Evolutionary conservation across 345 rosid species (phyloP).

Genomic region (Mercurialis annua): DNA sequence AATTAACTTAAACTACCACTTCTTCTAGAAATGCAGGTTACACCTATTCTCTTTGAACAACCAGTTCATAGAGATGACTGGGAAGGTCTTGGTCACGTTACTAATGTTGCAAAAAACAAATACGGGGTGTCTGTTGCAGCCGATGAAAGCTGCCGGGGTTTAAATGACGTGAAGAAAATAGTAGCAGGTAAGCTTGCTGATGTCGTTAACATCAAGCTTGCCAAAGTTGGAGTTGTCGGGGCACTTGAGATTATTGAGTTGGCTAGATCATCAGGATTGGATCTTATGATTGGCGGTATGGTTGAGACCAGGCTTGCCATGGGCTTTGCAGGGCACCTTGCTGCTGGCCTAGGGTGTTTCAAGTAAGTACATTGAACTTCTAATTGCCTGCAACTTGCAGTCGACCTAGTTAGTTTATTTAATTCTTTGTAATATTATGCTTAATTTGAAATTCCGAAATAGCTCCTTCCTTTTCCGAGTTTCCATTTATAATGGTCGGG

Average conservation of each 20-base stretch:
- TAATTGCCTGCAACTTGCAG: neutral
- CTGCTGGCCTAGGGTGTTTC: slow-evolving; percentile 90
- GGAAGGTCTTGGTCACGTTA: slow-evolving; percentile 87
- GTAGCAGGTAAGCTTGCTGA: slow-evolving; percentile 52
- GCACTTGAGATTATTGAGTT: slow-evolving; percentile 72
- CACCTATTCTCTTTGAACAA: slow-evolving; percentile 87
- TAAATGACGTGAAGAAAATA: slow-evolving; percentile 69
- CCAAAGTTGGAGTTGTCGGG: slow-evolving; percentile 73
- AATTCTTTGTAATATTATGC: too few relatives aligned
- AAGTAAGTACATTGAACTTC: slow-evolving; percentile 38
- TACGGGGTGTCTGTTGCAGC: slow-evolving; percentile 87
- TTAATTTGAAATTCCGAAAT: too few relatives aligned
- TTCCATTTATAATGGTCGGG: neutral
- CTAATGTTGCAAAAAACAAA: slow-evolving; percentile 51
- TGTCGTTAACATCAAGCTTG: slow-evolving; percentile 83
- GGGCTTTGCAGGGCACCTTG: slow-evolving; percentile 94
- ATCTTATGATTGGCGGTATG: slow-evolving; percentile 92
- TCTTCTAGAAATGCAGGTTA: slow-evolving; percentile 72
- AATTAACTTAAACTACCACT: slow-evolving; percentile 10
- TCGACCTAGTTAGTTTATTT: neutral
- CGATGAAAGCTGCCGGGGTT: slow-evolving; percentile 82
- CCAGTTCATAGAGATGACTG: slow-evolving; percentile 91
- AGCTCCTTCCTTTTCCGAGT: too few relatives aligned
- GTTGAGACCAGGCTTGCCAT: slow-evolving; percentile 92
- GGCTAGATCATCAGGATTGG: slow-evolving; percentile 62